Evolutionary conservation across 495 filamentous ascomycete genomes (phyloP).

Genomic region (Talaromyces liani): DNA sequence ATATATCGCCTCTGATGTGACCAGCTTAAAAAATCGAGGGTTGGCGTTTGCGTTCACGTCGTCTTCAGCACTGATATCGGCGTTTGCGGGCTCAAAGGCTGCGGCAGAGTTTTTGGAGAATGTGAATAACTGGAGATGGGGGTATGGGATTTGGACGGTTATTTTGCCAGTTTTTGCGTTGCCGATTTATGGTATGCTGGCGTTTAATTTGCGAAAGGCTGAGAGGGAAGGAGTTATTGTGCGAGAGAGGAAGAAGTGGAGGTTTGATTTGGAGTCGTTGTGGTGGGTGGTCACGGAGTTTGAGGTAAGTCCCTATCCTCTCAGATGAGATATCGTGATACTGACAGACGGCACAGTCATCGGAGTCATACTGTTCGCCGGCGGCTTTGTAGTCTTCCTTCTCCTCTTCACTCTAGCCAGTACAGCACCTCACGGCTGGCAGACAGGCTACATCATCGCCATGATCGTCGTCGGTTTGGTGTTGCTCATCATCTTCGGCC

Average conservation of each 20-base stretch:
- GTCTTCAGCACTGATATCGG: not conserved
- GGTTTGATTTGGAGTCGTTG: conserved; percentile 37
- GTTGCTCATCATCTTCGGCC: conserved; percentile 26
- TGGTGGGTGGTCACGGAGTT: conserved; percentile 49
- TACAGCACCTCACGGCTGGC: not conserved
- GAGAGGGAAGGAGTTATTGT: conserved; percentile 21
- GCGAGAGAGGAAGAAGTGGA: conserved; percentile 21
- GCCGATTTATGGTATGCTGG: conserved; percentile 34
- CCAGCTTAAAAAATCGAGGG: conserved; percentile 49
- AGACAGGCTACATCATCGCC: not conserved
- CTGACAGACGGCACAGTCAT: conserved; percentile 21
- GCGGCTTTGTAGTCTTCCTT: not conserved
- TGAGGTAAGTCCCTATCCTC: conserved; percentile 30
- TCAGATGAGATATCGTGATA: not conserved
- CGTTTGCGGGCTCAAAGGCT: not conserved
- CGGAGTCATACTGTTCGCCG: conserved; percentile 49
- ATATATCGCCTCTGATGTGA: conserved; percentile 50
- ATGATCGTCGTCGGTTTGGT: not conserved
- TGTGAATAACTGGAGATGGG: conserved; percentile 49
- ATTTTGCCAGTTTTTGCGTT: not conserved
- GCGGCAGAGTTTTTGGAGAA: conserved; percentile 36
- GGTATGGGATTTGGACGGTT: conserved; percentile 43
- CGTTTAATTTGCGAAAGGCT: conserved; percentile 48
- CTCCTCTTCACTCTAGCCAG: not conserved
- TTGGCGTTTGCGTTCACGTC: conserved; percentile 40